Percentiles rank a stretch among this genome's conserved stretches.
Evolutionary conservation across 2,329 filamentous ascomycete species (phyloP).

Genomic region (Penicillium sp.): DNA sequence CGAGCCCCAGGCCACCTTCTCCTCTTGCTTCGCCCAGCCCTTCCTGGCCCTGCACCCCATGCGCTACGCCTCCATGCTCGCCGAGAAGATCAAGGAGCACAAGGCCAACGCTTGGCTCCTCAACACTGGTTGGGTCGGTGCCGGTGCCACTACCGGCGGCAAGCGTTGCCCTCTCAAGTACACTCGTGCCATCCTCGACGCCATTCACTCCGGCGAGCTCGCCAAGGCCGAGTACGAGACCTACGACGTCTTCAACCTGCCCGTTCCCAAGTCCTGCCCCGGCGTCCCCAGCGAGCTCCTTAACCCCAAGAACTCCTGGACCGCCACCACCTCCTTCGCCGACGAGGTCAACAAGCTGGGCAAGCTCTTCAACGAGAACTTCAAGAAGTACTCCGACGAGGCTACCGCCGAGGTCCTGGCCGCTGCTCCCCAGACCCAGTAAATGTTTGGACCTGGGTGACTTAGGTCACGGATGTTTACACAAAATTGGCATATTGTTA

Average conservation of each 20-base stretch:
- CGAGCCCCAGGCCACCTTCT: slow-evolving; percentile 98
- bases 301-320: slow-evolving; percentile 95
- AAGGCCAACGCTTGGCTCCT: slow-evolving; percentile 97
- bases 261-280: slow-evolving; percentile 89
- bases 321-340: slow-evolving; percentile 77
- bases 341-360: slow-evolving; percentile 89
- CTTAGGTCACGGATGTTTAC: slow-evolving; percentile 6
- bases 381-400: slow-evolving; percentile 89
- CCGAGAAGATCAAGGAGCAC: slow-evolving; percentile 95
- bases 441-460: slow-evolving; percentile 7
- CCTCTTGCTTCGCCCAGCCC: slow-evolving; percentile 97
- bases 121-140: slow-evolving; percentile 97
- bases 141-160: slow-evolving; percentile 84
- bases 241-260: slow-evolving; percentile 95
- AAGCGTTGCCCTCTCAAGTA: slow-evolving; percentile 99
- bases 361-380: slow-evolving; percentile 91
- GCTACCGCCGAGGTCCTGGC: slow-evolving; percentile 77
- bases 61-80: slow-evolving; percentile 98
- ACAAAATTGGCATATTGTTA: slow-evolving; percentile 27
- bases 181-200: slow-evolving; percentile 96
- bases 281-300: slow-evolving; percentile 88
- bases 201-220: slow-evolving; percentile 96
- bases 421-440: slow-evolving; percentile 43
- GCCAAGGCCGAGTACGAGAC: slow-evolving; percentile 90
- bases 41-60: slow-evolving; percentile 99